Evolutionary conservation across 106 monocot genomes (phyloP), one percentile per base, ranked within the genome.

Genomic region (Dendrobium officinale): DNA sequence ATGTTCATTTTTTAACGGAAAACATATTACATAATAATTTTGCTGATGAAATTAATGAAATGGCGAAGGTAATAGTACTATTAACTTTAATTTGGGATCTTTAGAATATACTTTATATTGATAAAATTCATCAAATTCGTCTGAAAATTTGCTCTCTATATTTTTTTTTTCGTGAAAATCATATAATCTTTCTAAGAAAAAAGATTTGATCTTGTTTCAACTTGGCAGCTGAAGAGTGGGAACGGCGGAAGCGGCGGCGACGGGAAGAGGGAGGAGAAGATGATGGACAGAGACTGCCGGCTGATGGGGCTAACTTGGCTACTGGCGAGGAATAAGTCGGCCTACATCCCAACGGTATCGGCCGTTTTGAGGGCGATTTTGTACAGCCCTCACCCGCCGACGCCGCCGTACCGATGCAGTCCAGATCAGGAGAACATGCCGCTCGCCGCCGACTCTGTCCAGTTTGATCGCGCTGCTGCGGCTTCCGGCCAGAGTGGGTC

Each of bases 391-490:
- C 86, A 73, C 40, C 89, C 80, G 42, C 74, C 81, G 41, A 48
- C 70, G 19, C 76, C 81, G 58, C 75, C 79, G 44, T 80, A 83
- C 55, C 70, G 43, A 37, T 99, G 98, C 79, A 95, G 95, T 78
- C 88, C 91, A 0, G 98, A 99, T 83, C 92, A 93, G 79, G 98
- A 92, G 88, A 95, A 95, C 88, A 99, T 99, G 98, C 98, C 98
- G 43, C 91, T 99, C 19, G 98, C 98, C 80, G 98, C 95, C 51
- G 92, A 95, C 80, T 99, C 94, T 26, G 89, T 94, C 33, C 95
- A 93, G 88, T 88, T 99, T 78, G 83, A 92, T 81, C 86, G 80
- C 64, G 72, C 85, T 13, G 75, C 70, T 1, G 31, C 37, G 29
- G 68, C 68, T 11, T 78, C n/a, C 78, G 41, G 9, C 72, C n/a